A percentile compares a stretch with the other conserved stretches of the same genome.
Evolutionary conservation across 768 basidiomycete species (phyloP).

Genomic region (Megacollybia marginata): DNA sequence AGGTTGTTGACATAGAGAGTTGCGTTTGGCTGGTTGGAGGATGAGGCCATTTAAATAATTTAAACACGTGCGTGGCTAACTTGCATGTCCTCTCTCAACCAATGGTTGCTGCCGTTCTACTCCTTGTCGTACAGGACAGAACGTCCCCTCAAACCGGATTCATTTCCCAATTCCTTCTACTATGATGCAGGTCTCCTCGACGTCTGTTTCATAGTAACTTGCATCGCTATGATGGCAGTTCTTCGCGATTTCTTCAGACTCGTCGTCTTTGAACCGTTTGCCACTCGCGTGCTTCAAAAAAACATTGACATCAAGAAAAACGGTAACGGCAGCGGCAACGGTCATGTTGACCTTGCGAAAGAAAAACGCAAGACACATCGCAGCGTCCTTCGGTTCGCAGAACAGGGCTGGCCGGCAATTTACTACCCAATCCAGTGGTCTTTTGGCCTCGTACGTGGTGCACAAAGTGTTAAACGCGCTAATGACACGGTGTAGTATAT

Average conservation of each 20-base stretch:
- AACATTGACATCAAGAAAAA: constrained; percentile 29
- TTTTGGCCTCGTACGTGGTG: constrained; percentile 72
- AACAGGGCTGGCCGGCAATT: constrained; percentile 87
- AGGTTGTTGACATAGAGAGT: constrained; percentile 92
- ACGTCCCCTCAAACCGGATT: constrained; percentile 61
- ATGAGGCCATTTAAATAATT: constrained; percentile 2
- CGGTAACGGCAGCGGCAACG: constrained; percentile 14
- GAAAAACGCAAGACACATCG: constrained; percentile 59
- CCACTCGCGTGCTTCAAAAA: constrained; percentile 62
- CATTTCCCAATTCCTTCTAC: constrained; percentile 62
- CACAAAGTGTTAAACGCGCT: constrained; percentile 3
- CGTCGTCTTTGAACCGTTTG: constrained; percentile 73
- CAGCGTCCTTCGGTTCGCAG: constrained; percentile 81
- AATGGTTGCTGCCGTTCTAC: constrained; percentile 58
- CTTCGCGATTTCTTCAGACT: constrained; percentile 75
- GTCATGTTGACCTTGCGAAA: constrained; percentile 7
- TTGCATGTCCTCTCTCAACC: constrained; percentile 7
- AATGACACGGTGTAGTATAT: constrained; percentile 54
- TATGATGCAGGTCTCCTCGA: constrained; percentile 74
- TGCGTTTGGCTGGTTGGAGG: constrained; percentile 65
- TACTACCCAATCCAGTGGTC: constrained; percentile 75
- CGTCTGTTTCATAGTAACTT: constrained; percentile 71
- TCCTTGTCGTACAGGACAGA: constrained; percentile 62
- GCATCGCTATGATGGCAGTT: constrained; percentile 81
- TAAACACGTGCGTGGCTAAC: not conserved